These are phyloP conservation scores for Nyssa sinensis DNA, from an alignment of 148 eudicot genomes.

Conservation along the genomic window DNA sequence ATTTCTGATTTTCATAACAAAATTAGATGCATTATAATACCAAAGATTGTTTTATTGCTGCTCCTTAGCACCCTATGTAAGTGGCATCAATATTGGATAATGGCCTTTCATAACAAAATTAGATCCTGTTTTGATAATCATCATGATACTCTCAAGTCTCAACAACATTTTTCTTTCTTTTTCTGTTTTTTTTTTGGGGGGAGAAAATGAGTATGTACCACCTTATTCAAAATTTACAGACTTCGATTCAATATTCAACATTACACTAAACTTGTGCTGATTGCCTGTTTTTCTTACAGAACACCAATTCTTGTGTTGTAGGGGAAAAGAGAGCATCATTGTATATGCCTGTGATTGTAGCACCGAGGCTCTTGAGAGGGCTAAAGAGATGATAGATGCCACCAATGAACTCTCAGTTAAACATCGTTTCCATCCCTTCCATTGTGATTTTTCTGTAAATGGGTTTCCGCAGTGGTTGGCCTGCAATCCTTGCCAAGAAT, in stretches of 20 bases:
- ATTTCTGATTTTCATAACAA: not conserved
- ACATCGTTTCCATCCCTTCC: constrained; percentile 63
- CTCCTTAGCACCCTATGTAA: too few species aligned
- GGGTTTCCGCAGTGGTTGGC: constrained; percentile 80
- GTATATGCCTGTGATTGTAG: constrained; percentile 96
- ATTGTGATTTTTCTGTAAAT: constrained; percentile 67
- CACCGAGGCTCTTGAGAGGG: constrained; percentile 84
- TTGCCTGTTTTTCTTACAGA: not conserved
- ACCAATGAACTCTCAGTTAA: constrained; percentile 31
- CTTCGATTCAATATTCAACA: too few species aligned
- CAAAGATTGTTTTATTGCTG: too few species aligned
- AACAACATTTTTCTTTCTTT: too few species aligned
- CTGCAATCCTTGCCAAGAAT: constrained; percentile 48
- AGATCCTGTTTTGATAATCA: too few species aligned
- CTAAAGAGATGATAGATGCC: constrained; percentile 47
- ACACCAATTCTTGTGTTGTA: constrained; percentile 21
- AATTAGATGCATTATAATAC: not conserved
- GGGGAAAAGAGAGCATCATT: constrained; percentile 45
- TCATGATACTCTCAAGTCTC: too few species aligned
- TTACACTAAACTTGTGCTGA: not conserved
- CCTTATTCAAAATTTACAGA: too few species aligned
- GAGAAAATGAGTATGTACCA: too few species aligned
- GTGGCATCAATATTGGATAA: too few species aligned
- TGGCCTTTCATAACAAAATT: too few species aligned
- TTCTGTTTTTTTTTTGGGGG: too few species aligned